phyloP scores from a whole-genome alignment of 2,329 filamentous ascomycete species.

The Parastagonospora nodorum region DNA sequence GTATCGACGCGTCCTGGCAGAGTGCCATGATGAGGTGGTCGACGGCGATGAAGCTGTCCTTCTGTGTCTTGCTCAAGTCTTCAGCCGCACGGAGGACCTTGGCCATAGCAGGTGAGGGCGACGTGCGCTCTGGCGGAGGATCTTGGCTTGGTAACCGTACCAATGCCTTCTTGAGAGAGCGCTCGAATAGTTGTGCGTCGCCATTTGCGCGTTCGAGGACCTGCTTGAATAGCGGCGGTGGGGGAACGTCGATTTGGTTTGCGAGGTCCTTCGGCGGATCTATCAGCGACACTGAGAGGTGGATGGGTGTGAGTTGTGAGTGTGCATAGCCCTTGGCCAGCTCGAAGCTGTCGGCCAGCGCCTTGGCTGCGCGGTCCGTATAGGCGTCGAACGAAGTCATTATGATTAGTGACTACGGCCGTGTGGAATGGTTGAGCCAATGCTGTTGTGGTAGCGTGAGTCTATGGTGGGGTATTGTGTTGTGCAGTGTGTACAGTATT shows the following conservation, averaged over 20 bases:
- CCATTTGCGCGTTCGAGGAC: conserved; percentile 93
- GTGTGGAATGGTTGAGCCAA: conserved; percentile 26
- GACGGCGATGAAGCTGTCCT: conserved; percentile 91
- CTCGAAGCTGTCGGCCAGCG: conserved; percentile 84
- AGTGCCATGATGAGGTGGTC: conserved; percentile 91
- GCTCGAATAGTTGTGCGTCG: conserved; percentile 85
- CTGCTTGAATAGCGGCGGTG: conserved; percentile 85
- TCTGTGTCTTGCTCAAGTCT: conserved; percentile 95
- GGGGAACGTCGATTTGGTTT: conserved; percentile 63
- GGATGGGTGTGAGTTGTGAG: conserved; percentile 86
- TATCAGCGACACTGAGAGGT: conserved; percentile 82
- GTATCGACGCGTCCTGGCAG: conserved; percentile 76
- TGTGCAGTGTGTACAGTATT: conserved; percentile 4
- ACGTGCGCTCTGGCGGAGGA: conserved; percentile 86
- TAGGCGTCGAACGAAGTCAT: conserved; percentile 87
- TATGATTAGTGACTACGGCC: conserved; percentile 38
- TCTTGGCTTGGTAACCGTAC: conserved; percentile 93
- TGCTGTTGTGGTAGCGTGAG: conserved; percentile 10
- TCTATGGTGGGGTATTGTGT: conserved; percentile 16
- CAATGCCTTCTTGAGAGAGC: conserved; percentile 86
- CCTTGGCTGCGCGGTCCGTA: conserved; percentile 89
- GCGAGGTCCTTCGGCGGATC: conserved; percentile 77
- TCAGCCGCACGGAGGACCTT: conserved; percentile 82
- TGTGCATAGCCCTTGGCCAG: conserved; percentile 90
- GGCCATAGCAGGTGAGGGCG: conserved; percentile 79